These are phyloP conservation scores for Agrostemma githago DNA, from an alignment of 148 eudicot genomes.

Conservation along the genomic window DNA sequence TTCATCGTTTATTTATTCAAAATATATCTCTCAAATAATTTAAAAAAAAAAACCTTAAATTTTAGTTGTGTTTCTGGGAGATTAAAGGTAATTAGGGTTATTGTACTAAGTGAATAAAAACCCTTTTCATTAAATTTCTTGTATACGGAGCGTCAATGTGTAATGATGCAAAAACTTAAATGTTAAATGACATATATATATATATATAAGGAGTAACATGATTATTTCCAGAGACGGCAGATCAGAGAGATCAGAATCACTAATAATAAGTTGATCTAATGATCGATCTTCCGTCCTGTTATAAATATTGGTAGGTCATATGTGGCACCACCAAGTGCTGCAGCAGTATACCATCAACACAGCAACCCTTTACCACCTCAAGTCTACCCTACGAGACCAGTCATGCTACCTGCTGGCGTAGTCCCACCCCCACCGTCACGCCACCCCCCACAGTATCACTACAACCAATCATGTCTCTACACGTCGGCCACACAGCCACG, in stretches of 20 bases:
- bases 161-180: no score
- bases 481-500: constrained; percentile 39
- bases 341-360: constrained; percentile 19
- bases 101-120: no score
- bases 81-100: no score
- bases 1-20: no score
- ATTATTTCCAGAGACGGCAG: no score
- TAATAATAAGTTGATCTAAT: neutral
- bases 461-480: constrained; percentile 37
- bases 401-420: constrained; percentile 36
- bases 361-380: constrained; percentile 22
- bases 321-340: constrained; percentile 25
- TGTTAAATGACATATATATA: no score
- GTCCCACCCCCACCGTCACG: constrained; percentile 24
- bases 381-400: constrained; percentile 51
- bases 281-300: neutral
- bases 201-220: no score
- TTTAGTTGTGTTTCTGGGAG: no score
- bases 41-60: no score
- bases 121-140: no score
- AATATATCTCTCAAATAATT: no score
- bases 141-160: no score
- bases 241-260: neutral
- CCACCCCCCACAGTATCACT: constrained; percentile 25
- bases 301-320: constrained; percentile 28